Conservation (phyloP, 1,284 basidiomycete genomes). For the Ustilago loliicola region DNA sequence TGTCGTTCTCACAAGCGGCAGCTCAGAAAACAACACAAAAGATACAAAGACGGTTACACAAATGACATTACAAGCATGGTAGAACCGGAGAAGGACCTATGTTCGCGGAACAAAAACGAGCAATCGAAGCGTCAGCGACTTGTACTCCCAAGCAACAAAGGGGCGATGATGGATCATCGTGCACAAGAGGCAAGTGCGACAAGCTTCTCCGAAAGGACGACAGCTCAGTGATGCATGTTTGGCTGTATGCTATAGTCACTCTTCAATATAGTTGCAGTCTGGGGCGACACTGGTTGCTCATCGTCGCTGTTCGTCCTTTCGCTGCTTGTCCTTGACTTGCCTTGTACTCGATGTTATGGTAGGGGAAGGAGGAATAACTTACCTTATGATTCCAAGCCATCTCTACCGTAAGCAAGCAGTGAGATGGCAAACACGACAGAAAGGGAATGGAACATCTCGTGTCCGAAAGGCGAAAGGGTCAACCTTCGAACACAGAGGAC, state of each 20-base stretch:
- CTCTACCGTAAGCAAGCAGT: conserved; percentile 8
- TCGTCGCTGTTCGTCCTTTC: conserved; percentile 41
- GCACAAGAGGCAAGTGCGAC: conserved; percentile 1
- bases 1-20: not conserved
- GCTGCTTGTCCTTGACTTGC: conserved; percentile 4
- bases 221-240: conserved; percentile 61
- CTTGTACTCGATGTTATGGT: not conserved
- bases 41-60: not conserved
- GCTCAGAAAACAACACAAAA: not conserved
- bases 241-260: conserved; percentile 58
- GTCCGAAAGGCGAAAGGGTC: not conserved
- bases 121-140: conserved; percentile 7
- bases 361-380: conserved; percentile 15
- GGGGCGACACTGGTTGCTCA: conserved; percentile 61
- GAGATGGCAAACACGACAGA: conserved; percentile 11
- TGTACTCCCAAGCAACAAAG: not conserved
- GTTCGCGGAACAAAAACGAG: not conserved
- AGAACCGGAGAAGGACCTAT: not conserved
- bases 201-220: conserved; percentile 25
- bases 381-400: conserved; percentile 13
- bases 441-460: not conserved
- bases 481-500: not conserved
- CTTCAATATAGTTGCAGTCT: conserved; percentile 61
- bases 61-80: not conserved
- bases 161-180: not conserved